phyloP scores from a whole-genome alignment of 441 rosid species.

The Erysimum pusillum region DNA sequence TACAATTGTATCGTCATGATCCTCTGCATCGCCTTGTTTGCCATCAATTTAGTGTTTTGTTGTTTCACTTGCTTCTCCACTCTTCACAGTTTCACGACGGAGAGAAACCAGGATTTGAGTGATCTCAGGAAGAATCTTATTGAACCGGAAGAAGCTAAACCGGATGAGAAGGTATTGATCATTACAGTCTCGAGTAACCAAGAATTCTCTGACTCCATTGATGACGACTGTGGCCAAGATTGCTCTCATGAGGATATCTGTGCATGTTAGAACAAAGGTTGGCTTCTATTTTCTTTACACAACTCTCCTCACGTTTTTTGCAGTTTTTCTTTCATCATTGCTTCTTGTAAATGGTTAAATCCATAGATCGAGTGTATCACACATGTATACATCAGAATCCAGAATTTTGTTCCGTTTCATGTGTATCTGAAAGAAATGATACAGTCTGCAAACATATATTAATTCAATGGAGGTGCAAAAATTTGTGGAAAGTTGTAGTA shows the following conservation, averaged over 20 bases:
- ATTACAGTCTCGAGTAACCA: slow-evolving; percentile 35
- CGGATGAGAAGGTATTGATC: slow-evolving; percentile 38
- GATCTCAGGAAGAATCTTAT: slow-evolving; percentile 40
- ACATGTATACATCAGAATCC: slow-evolving; percentile 18
- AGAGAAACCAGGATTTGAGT: slow-evolving; percentile 27
- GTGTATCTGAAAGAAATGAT: slow-evolving; percentile 19
- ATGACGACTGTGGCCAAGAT: slow-evolving; percentile 35
- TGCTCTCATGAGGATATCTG: slow-evolving; percentile 47
- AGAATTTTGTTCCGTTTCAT: not conserved
- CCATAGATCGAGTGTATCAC: slow-evolving; percentile 9
- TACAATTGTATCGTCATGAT: slow-evolving; percentile 40
- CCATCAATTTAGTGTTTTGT: slow-evolving; percentile 41
- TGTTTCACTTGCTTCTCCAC: slow-evolving; percentile 45
- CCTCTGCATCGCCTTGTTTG: slow-evolving; percentile 42
- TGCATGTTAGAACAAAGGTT: slow-evolving; percentile 41
- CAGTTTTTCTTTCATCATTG: not conserved
- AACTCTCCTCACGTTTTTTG: not conserved
- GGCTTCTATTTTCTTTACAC: slow-evolving; percentile 4
- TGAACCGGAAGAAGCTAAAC: slow-evolving; percentile 33
- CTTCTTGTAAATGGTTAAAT: slow-evolving; percentile 27
- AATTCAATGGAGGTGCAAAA: not conserved
- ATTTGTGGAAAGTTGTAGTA: slow-evolving; percentile 2
- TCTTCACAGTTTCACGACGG: slow-evolving; percentile 26
- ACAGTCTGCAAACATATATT: not conserved
- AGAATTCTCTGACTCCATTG: slow-evolving; percentile 36